Percentiles rank a stretch among this genome's conserved stretches.
Evolutionary conservation across 2,329 filamentous ascomycete species (phyloP).

Genomic region (Mycosphaerella sp.): DNA sequence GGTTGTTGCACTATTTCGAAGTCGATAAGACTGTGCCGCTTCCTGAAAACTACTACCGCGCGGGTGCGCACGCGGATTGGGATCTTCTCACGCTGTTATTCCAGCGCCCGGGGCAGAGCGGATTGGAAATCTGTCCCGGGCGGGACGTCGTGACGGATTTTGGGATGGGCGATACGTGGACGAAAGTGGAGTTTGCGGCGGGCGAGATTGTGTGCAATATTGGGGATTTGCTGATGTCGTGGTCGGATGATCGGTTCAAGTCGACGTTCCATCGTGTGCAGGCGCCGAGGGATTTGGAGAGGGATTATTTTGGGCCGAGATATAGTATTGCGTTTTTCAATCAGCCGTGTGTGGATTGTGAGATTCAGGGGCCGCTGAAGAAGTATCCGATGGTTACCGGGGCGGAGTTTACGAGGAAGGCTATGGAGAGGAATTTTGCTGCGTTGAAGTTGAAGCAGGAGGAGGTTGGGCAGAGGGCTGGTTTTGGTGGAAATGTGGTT

Average conservation of each 20-base stretch:
- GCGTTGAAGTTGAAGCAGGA: constrained; percentile 4
- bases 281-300: constrained; percentile 49
- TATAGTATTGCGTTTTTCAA: constrained; percentile 64
- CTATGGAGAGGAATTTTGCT: constrained; percentile 51
- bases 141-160: constrained; percentile 56
- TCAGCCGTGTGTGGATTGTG: constrained; percentile 53
- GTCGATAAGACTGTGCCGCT: constrained; percentile 31
- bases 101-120: constrained; percentile 54
- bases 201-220: constrained; percentile 60
- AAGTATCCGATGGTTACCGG: constrained; percentile 59
- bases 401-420: constrained; percentile 53
- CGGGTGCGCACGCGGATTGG: constrained; percentile 60
- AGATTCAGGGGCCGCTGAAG: constrained; percentile 55
- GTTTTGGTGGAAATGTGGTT: neutral
- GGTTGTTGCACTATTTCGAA: constrained; percentile 51
- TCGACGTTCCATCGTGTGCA: constrained; percentile 60
- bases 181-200: constrained; percentile 51
- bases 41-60: constrained; percentile 50
- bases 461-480: neutral
- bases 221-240: constrained; percentile 60
- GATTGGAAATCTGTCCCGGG: constrained; percentile 60
- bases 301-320: constrained; percentile 52
- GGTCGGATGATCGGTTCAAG: constrained; percentile 63
- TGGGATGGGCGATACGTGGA: constrained; percentile 56
- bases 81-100: constrained; percentile 58